Base-by-base conservation (phyloP, 257 asterid genomes). In the Coffea canephora region DNA sequence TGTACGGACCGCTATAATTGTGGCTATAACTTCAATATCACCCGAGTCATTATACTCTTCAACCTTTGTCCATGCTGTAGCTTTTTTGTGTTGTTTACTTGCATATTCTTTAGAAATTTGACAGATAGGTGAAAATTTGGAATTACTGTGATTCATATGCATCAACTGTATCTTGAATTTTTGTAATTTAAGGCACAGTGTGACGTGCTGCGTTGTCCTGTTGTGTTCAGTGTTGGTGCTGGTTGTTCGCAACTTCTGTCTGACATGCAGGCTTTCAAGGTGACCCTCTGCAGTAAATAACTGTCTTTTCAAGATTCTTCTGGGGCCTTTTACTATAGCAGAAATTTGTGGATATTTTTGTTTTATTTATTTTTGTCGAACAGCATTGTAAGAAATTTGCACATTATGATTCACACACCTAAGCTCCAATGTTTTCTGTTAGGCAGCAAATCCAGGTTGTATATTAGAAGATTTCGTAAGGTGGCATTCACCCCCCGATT, bases 241-340 rank as follows among this genome's bases (percentile, higher is more conserved):
- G 99, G 99, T 80, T 96, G 99, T 82, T 96, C 97, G 78, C 99
- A 96, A 83, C 97, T 96, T 83, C 97, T 96, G 82, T 94, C 99
- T 1, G 99, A 96, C 86, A 96, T 96, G 98, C 99, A 96, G 93
- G 99, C 98, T 82, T 96, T 96, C 90, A 96, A 96, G 97, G 99
- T 94, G 90, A 85, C 82, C 79, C 84, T 84, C 86, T 69, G 79
- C 66, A 25, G 69, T 77, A 65, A 62, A 81, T 73, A 25, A 48
- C 78, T 75, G 86, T 14, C 14, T 27, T 16, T 76, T 75, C 74
- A 69, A 73, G 73, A 48, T 54, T 80, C 59, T 57, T 39, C 69
- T 61, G n/a, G 76, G 76, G n/a, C 78, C 66, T 77, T 74, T 61
- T 52, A 66, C 48, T 81, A 18, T 61, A 79, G 70, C 54, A 68